Evolutionary conservation across 2,329 filamentous ascomycete genomes (phyloP).

Genomic region (Trichoderma sp.): DNA sequence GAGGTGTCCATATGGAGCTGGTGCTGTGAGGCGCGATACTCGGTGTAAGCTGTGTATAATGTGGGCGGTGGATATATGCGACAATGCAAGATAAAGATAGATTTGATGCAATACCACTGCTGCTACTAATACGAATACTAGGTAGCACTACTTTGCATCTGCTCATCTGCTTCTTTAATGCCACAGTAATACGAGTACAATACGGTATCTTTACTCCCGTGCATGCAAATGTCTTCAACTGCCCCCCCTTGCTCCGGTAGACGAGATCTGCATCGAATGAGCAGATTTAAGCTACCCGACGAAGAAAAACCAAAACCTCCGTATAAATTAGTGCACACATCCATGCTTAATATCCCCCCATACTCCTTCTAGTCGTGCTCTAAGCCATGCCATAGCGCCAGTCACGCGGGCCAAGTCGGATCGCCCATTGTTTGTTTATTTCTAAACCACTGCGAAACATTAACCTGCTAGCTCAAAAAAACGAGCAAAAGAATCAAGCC

Average conservation of each 20-base stretch:
- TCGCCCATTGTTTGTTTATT: slow-evolving; percentile 3
- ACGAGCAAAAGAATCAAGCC: neutral
- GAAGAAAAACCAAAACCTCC: neutral
- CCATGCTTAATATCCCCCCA: neutral
- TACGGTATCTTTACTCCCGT: neutral
- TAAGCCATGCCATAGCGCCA: neutral
- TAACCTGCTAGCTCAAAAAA: neutral
- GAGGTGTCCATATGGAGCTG: neutral
- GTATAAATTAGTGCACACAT: neutral
- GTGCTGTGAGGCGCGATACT: neutral
- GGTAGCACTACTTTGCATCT: too few species aligned
- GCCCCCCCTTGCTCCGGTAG: neutral
- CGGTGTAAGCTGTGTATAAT: neutral
- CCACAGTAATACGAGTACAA: neutral
- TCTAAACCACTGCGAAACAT: neutral
- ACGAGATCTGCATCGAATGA: neutral
- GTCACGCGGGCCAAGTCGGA: slow-evolving; percentile 1
- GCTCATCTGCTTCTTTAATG: neutral
- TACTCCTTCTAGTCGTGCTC: neutral
- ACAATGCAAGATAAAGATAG: neutral
- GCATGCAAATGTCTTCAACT: neutral
- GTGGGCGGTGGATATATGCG: neutral
- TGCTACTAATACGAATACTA: too few species aligned
- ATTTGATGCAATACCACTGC: too few species aligned
- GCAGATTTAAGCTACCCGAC: neutral